A percentile compares a stretch with the other conserved stretches of the same genome.
These are phyloP conservation scores for Cyclanthera cordifolia DNA, from an alignment of 306 rosid genomes.

Conservation along the genomic window DNA sequence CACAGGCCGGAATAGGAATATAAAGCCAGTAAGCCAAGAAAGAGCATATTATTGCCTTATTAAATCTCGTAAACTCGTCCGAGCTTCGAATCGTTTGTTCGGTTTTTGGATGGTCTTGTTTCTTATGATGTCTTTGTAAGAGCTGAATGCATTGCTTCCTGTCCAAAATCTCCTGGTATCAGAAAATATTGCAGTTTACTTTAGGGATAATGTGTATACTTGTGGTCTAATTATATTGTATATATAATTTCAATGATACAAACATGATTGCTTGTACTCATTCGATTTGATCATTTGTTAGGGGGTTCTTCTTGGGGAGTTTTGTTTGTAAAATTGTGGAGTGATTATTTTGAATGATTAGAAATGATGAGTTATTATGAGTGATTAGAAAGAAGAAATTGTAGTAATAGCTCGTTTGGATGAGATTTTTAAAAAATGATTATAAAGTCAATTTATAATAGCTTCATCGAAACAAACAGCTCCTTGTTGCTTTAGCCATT, in stretches of 20 bases:
- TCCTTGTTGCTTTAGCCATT: background rate
- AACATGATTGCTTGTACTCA: background rate
- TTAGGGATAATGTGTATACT: slow-evolving; percentile 1
- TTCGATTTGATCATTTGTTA: background rate
- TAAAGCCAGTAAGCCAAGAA: background rate
- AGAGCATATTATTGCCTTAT: background rate
- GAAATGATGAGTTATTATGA: too few species aligned
- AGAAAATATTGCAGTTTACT: background rate
- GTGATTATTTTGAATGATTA: too few species aligned
- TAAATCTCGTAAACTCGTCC: background rate
- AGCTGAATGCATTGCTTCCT: background rate
- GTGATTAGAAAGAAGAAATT: too few species aligned
- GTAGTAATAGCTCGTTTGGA: too few species aligned
- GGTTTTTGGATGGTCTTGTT: slow-evolving; percentile 1
- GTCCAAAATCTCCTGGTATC: background rate
- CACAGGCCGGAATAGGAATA: slow-evolving; percentile 43
- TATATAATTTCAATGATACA: background rate
- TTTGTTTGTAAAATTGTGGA: too few species aligned
- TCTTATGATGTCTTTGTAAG: background rate
- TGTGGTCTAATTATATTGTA: background rate
- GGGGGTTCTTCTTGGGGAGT: too few species aligned
- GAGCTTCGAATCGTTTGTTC: background rate
- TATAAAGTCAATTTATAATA: too few species aligned
- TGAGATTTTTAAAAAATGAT: too few species aligned
- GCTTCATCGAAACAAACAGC: too few species aligned